Base-by-base conservation (phyloP, 306 rosid genomes). In the Lathyrus oleraceus region DNA sequence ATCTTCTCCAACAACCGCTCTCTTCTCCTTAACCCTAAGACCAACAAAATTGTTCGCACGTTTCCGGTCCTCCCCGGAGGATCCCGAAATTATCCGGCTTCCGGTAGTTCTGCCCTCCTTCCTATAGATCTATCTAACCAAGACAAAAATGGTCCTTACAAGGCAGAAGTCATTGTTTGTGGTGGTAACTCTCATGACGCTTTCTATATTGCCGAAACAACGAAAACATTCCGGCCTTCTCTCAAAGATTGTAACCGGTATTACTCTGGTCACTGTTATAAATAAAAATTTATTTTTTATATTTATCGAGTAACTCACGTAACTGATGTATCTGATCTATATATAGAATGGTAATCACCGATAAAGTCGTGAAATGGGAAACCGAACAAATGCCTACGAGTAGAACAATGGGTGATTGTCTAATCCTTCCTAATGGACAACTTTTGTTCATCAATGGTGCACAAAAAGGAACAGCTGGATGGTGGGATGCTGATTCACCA, bases 51-150 rank as follows among this genome's bases (percentile, higher is more conserved):
- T 15, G 4, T 95, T 5, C 74, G 84, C 0, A 89, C 86, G 28
- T 86, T 25, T 57, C 96, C 92, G 0, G 51, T 62, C 51, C 74
- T 95, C 15, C 43, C 44, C 0, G 97, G 97, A 0, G 97, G 97
- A 4, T 77, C 96, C 1, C 72, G 99, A 0, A 91, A 89, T 91
- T 95, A 95, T 84, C 97, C 99, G 0, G 87, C 97, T 1, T 91
- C 97, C 0, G 99, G 82, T 17, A 87, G 83, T 93, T 95, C 97
- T 0, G 81, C 81, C 0, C 81, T 95, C 28, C 87, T 95, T 20
- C 99, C 99, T 0, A 32, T 91, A 49, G 71, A 70, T 1, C 87
- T 95, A 14, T 5, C 58, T 0, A 62, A 8, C 7, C n/a, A 15
- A 16, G 19, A 74, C 0, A 4, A 2, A 3, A 30, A 10, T 2